Conservation (phyloP, 768 basidiomycete genomes). For the Solioccasus polychromus region DNA sequence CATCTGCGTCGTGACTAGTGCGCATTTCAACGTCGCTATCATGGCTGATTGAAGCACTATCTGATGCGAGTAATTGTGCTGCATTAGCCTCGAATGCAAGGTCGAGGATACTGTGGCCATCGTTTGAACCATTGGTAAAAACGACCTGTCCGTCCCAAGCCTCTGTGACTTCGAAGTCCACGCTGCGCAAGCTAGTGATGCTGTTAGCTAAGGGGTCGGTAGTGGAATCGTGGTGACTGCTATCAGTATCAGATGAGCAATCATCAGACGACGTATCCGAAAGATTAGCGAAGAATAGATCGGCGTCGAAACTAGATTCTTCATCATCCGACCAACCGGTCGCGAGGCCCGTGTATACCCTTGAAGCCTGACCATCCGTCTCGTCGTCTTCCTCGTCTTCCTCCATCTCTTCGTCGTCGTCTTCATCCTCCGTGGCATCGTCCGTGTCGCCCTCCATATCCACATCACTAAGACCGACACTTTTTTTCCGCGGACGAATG, state of each 20-base stretch:
- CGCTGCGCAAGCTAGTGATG: slow-evolving; percentile 34
- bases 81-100: slow-evolving; percentile 69
- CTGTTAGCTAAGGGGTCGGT: slow-evolving; percentile 24
- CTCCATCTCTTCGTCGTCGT: slow-evolving; percentile 38
- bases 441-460: slow-evolving; percentile 64
- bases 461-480: slow-evolving; percentile 60
- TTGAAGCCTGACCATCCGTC: slow-evolving; percentile 40
- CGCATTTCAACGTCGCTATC: slow-evolving; percentile 51
- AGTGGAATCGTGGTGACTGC: slow-evolving; percentile 39
- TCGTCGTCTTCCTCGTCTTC: slow-evolving; percentile 47
- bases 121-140: slow-evolving; percentile 61
- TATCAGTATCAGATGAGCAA: slow-evolving; percentile 40
- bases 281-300: slow-evolving; percentile 79
- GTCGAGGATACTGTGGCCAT: slow-evolving; percentile 53
- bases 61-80: slow-evolving; percentile 48
- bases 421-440: slow-evolving; percentile 57
- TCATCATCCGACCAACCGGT: slow-evolving; percentile 80
- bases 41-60: slow-evolving; percentile 46
- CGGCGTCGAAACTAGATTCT: slow-evolving; percentile 78
- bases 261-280: slow-evolving; percentile 50
- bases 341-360: slow-evolving; percentile 58
- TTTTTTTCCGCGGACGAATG: slow-evolving; percentile 65
- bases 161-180: slow-evolving; percentile 60
- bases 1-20: slow-evolving; percentile 34
- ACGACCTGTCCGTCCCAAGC: slow-evolving; percentile 75